These are phyloP conservation scores for Aspergillus sp. DNA, from an alignment of 2,329 filamentous ascomycete species.

Conservation along the genomic window DNA sequence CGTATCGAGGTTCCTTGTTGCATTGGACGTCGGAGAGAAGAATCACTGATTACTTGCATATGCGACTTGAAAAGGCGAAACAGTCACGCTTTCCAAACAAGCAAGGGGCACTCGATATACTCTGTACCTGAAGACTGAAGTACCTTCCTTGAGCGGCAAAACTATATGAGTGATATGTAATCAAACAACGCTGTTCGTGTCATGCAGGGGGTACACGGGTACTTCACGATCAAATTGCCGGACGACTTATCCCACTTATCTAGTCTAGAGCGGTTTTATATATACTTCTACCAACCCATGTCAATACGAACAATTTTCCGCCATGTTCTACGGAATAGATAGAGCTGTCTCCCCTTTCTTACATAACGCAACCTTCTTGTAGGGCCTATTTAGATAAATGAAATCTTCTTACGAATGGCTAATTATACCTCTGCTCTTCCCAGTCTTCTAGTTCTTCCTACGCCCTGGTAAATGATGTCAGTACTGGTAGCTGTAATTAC, in stretches of 20 bases:
- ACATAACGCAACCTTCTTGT: too few species aligned
- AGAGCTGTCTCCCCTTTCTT: background rate
- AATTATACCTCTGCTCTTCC: background rate
- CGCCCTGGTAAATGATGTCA: slow-evolving; percentile 10
- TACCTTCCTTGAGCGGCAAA: background rate
- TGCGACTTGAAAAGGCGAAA: background rate
- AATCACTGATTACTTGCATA: slow-evolving; percentile 29
- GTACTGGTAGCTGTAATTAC: background rate
- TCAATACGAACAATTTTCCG: background rate
- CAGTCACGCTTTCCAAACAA: background rate
- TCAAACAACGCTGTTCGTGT: too few species aligned
- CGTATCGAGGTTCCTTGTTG: slow-evolving; percentile 81
- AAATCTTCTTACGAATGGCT: background rate
- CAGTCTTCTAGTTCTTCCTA: background rate
- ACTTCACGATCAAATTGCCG: background rate
- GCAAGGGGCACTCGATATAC: background rate
- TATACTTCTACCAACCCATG: background rate
- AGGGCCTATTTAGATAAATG: too few species aligned
- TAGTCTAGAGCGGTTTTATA: background rate
- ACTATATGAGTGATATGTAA: background rate
- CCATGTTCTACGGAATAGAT: background rate
- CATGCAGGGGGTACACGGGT: background rate
- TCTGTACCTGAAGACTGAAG: background rate
- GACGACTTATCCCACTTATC: background rate
- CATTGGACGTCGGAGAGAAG: slow-evolving; percentile 66